These are phyloP conservation scores for Tripterygium wilfordii DNA, from an alignment of 177 flowering plant species.

Conservation along the genomic window DNA sequence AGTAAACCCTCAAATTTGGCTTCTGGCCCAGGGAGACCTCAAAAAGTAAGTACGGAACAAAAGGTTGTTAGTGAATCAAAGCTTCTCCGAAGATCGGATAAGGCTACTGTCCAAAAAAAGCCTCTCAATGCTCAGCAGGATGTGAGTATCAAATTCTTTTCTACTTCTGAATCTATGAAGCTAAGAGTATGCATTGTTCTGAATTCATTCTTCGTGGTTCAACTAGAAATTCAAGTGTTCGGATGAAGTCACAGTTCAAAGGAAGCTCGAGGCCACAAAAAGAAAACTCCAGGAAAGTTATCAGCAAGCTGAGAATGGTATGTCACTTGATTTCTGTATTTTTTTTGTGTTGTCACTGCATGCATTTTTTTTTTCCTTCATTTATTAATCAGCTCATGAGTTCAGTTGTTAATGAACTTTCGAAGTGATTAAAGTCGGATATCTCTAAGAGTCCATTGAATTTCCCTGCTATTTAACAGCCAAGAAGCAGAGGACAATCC, in stretches of 20 bases:
- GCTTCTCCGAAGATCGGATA: conserved; percentile 30
- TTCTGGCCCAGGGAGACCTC: conserved; percentile 51
- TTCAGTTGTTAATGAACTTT: too few relatives aligned
- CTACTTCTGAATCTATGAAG: neutral
- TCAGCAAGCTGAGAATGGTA: conserved; percentile 85
- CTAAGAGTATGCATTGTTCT: conserved; percentile 5
- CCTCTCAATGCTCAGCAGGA: conserved; percentile 32
- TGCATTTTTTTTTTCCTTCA: neutral
- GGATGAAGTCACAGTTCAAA: conserved; percentile 34
- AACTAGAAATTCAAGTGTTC: conserved; percentile 31
- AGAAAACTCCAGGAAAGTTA: conserved; percentile 78
- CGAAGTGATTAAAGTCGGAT: too few relatives aligned
- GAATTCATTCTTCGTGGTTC: conserved; percentile 8
- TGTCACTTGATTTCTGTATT: neutral
- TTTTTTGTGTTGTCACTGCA: neutral
- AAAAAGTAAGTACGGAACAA: conserved; percentile 24
- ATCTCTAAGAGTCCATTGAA: neutral
- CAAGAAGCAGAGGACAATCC: conserved; percentile 80
- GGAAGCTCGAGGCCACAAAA: conserved; percentile 62
- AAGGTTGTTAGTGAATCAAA: conserved; percentile 27
- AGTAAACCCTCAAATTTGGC: conserved; percentile 28
- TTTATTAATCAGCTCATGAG: too few relatives aligned
- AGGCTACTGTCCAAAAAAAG: conserved; percentile 25
- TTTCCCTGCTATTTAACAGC: conserved; percentile 36
- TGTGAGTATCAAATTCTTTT: conserved; percentile 26